These are phyloP conservation scores for Huntiella abstrusa DNA, from an alignment of 2,329 filamentous ascomycete genomes.

Conservation along the genomic window DNA sequence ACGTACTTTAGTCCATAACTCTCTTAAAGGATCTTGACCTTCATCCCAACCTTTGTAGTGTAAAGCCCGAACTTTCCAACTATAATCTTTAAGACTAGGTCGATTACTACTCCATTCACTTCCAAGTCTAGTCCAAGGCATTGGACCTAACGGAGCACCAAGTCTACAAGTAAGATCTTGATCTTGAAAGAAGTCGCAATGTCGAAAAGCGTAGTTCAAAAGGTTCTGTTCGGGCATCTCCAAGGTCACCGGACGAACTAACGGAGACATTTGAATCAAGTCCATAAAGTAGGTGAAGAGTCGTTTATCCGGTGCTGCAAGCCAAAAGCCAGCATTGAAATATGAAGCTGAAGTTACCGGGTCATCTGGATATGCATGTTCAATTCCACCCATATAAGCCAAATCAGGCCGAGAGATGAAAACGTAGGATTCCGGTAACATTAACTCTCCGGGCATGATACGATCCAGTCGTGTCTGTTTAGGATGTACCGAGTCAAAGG, in stretches of 20 bases:
- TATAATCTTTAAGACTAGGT: constrained; percentile 5
- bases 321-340: constrained; percentile 24
- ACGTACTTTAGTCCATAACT: constrained; percentile 5
- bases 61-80: constrained; percentile 7
- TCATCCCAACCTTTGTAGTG: constrained; percentile 11
- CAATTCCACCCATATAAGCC: constrained; percentile 15
- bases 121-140: constrained; percentile 9
- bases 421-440: constrained; percentile 18
- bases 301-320: constrained; percentile 20
- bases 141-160: constrained; percentile 7
- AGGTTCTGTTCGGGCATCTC: constrained; percentile 24
- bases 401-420: constrained; percentile 20
- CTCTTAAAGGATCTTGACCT: constrained; percentile 1
- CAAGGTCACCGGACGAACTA: constrained; percentile 20
- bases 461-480: constrained; percentile 10
- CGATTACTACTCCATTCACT: constrained; percentile 10
- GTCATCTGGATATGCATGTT: constrained; percentile 20
- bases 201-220: constrained; percentile 25
- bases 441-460: constrained; percentile 16
- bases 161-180: constrained; percentile 4
- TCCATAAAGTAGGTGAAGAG: constrained; percentile 22
- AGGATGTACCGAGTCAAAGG: constrained; percentile 14
- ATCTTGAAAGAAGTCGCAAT: constrained; percentile 10
- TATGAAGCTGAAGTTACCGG: constrained; percentile 13
- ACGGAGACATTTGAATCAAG: constrained; percentile 15